Conservation (phyloP, 2,329 filamentous ascomycete genomes). For the Microdochium nivale region DNA sequence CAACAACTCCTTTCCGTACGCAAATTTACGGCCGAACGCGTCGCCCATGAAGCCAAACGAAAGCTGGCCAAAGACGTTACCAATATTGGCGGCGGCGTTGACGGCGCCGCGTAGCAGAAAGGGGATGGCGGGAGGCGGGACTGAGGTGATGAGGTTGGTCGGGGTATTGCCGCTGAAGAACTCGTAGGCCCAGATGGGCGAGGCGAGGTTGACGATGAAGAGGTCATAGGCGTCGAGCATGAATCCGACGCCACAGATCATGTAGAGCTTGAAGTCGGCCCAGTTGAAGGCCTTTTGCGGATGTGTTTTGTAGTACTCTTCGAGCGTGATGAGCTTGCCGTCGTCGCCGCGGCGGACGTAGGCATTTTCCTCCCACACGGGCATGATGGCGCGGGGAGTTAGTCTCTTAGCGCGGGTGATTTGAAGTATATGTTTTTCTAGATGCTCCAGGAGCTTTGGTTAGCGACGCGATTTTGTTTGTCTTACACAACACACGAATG, state of each 20-base stretch:
- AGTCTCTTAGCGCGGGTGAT: too few species aligned
- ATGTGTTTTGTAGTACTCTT: conserved; percentile 9
- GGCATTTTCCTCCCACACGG: conserved; percentile 1
- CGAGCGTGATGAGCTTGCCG: conserved; percentile 9
- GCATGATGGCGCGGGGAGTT: neutral
- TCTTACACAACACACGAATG: too few species aligned
- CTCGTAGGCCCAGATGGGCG: conserved; percentile 1
- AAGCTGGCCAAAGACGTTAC: conserved; percentile 56
- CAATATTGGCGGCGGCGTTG: conserved; percentile 55
- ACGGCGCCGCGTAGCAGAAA: conserved; percentile 41
- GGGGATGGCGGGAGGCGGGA: conserved; percentile 37
- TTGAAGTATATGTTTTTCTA: neutral
- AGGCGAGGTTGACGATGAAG: conserved; percentile 2
- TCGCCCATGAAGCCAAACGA: conserved; percentile 58
- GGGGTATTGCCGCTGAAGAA: conserved; percentile 1
- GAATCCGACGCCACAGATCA: conserved; percentile 2
- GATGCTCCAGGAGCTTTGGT: neutral
- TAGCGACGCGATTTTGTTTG: neutral
- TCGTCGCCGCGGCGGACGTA: conserved; percentile 2
- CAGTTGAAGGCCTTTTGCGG: conserved; percentile 2
- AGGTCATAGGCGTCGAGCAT: conserved; percentile 3
- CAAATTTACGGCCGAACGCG: conserved; percentile 52
- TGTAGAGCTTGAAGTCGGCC: conserved; percentile 2
- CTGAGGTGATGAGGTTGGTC: conserved; percentile 23
- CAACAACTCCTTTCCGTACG: conserved; percentile 54